phyloP scores from a whole-genome alignment of 2,329 filamentous ascomycete genomes.

The Phialophora chinensis region DNA sequence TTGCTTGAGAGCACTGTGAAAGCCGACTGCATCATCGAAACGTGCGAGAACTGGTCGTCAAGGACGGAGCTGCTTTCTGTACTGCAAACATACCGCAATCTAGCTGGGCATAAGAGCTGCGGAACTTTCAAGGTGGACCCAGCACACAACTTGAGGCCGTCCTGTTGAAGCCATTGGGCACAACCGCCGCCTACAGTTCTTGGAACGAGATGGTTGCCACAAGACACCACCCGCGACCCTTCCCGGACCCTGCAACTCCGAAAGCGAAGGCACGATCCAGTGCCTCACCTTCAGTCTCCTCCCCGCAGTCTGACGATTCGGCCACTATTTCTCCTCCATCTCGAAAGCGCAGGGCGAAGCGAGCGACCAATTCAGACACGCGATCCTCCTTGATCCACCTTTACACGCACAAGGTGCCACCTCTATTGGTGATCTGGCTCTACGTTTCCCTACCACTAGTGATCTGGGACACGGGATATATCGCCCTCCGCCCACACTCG shows the following conservation, averaged over 20 bases:
- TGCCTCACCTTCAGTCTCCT: slow-evolving; percentile 35
- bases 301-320: slow-evolving; percentile 17
- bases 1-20: neutral
- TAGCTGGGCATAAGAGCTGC: neutral
- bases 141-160: neutral
- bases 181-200: neutral
- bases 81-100: neutral
- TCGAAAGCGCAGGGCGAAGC: slow-evolving; percentile 38
- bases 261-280: slow-evolving; percentile 27
- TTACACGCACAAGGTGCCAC: slow-evolving; percentile 67
- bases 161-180: neutral
- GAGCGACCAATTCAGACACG: slow-evolving; percentile 18
- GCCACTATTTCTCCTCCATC: slow-evolving; percentile 10
- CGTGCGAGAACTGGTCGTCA: neutral
- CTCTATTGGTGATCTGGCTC: slow-evolving; percentile 72
- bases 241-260: slow-evolving; percentile 47
- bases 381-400: slow-evolving; percentile 29
- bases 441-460: slow-evolving; percentile 77
- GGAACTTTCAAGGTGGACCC: neutral
- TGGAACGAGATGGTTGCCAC: slow-evolving; percentile 60
- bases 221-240: slow-evolving; percentile 60
- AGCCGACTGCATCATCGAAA: neutral
- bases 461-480: slow-evolving; percentile 79
- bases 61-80: neutral
- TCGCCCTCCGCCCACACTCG: slow-evolving; percentile 77